phyloP scores from a whole-genome alignment of 164 flowering plant species.

The Tinospora cordifolia region DNA sequence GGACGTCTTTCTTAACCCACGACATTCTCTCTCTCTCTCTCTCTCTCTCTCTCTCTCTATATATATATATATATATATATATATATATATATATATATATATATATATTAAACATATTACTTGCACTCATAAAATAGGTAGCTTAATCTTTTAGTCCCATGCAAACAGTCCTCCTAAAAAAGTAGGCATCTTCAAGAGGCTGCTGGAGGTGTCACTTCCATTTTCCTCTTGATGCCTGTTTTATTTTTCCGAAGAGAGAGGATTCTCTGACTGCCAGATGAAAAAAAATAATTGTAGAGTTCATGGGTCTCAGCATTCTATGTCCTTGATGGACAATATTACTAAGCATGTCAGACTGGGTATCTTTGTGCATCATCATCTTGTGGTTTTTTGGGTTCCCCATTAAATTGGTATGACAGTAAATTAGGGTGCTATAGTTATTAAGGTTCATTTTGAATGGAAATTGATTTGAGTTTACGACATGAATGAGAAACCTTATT shows the following conservation, averaged over 20 bases:
- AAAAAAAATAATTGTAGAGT: neutral
- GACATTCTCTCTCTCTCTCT: too few relatives aligned
- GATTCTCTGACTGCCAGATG: neutral
- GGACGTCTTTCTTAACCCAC: too few relatives aligned
- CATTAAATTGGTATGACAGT: neutral
- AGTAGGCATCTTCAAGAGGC: neutral
- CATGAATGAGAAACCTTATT: neutral
- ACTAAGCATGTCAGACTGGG: too few relatives aligned
- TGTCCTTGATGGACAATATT: neutral
- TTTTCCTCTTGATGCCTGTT: neutral
- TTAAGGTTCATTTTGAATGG: neutral
- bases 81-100: too few relatives aligned
- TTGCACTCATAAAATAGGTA: neutral
- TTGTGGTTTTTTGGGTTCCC: neutral
- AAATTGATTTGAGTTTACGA: neutral
- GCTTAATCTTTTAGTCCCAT: neutral
- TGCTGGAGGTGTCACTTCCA: neutral
- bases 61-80: too few relatives aligned
- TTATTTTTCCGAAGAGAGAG: neutral
- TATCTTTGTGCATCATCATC: neutral
- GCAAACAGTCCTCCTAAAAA: too few relatives aligned
- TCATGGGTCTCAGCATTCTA: neutral
- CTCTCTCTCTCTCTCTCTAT: too few relatives aligned
- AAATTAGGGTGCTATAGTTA: neutral
- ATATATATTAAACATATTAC: neutral